phyloP scores from a whole-genome alignment of 208 protist genomes.

The Acanthamoeba triangularis region DNA sequence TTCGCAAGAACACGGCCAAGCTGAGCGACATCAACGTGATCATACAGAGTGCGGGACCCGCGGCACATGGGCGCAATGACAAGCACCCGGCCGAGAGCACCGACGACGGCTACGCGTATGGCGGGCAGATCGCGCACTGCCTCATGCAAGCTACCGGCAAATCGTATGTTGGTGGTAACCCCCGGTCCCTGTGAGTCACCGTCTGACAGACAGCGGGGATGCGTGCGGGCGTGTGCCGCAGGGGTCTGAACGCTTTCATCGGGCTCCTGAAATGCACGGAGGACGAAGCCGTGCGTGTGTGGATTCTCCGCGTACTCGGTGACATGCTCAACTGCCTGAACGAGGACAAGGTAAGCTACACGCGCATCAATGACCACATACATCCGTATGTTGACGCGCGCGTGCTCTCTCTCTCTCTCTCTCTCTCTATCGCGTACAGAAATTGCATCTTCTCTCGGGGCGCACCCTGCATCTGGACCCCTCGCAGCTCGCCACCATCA shows the following conservation, averaged over 20 bases:
- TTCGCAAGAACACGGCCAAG: constrained; percentile 6
- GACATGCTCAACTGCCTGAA: constrained; percentile 64
- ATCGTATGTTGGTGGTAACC: neutral
- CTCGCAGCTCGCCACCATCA: constrained; percentile 35
- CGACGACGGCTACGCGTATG: neutral
- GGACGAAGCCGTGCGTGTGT: constrained; percentile 39
- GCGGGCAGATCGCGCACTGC: constrained; percentile 56
- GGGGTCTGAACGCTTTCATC: constrained; percentile 44
- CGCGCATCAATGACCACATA: too few species aligned
- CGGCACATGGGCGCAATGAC: neutral
- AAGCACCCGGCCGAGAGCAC: neutral
- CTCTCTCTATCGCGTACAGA: neutral
- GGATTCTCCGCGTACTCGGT: constrained; percentile 41
- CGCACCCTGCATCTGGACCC: neutral
- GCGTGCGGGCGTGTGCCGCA: neutral
- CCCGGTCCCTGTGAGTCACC: neutral
- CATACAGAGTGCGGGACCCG: neutral
- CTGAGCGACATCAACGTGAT: constrained; percentile 48
- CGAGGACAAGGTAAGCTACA: constrained; percentile 36
- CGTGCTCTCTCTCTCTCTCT: too few species aligned
- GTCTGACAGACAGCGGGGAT: neutral
- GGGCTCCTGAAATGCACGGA: constrained; percentile 5
- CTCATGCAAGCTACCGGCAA: constrained; percentile 54
- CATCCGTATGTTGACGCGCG: neutral
- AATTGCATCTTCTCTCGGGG: constrained; percentile 34